Evolutionary conservation across 805 yeast genomes (phyloP).

Genomic region (Saturnispora galanensis): DNA sequence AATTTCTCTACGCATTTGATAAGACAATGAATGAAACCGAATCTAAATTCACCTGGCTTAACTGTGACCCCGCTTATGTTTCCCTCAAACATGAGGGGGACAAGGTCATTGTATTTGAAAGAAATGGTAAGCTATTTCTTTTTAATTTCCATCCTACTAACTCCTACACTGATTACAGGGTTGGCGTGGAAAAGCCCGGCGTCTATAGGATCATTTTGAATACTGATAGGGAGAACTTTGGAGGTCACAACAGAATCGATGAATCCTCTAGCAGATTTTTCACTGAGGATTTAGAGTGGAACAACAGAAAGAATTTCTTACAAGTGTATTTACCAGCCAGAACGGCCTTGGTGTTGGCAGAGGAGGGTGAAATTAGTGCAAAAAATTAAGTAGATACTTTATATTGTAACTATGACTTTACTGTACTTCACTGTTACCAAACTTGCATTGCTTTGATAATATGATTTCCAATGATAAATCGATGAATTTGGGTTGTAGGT

Average conservation of each 20-base stretch:
- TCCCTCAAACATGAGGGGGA: conserved; percentile 84
- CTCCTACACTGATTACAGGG: conserved; percentile 75
- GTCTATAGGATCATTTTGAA: conserved; percentile 64
- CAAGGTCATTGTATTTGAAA: conserved; percentile 80
- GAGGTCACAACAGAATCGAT: conserved; percentile 75
- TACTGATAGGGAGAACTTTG: conserved; percentile 60
- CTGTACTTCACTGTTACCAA: conserved; percentile 2
- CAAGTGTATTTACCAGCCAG: conserved; percentile 80
- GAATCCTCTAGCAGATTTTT: conserved; percentile 42
- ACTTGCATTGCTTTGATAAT: conserved; percentile 8
- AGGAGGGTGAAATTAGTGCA: conserved; percentile 20
- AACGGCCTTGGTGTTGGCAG: conserved; percentile 52
- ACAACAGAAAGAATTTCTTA: conserved; percentile 61
- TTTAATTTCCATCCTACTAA: conserved; percentile 86
- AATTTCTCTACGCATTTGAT: conserved; percentile 73
- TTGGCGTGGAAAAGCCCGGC: conserved; percentile 83
- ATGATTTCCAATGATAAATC: conserved; percentile 21
- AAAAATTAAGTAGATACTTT: not conserved
- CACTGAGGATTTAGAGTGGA: conserved; percentile 75
- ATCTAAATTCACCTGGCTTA: conserved; percentile 59
- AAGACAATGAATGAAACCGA: conserved; percentile 75
- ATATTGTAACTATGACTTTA: not conserved
- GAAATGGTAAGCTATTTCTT: conserved; percentile 74
- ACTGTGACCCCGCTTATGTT: conserved; percentile 65
- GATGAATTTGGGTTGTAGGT: conserved; percentile 14